These are phyloP conservation scores for Wickerhamiella occidentalis DNA, from an alignment of 805 yeast genomes.

Conservation along the genomic window DNA sequence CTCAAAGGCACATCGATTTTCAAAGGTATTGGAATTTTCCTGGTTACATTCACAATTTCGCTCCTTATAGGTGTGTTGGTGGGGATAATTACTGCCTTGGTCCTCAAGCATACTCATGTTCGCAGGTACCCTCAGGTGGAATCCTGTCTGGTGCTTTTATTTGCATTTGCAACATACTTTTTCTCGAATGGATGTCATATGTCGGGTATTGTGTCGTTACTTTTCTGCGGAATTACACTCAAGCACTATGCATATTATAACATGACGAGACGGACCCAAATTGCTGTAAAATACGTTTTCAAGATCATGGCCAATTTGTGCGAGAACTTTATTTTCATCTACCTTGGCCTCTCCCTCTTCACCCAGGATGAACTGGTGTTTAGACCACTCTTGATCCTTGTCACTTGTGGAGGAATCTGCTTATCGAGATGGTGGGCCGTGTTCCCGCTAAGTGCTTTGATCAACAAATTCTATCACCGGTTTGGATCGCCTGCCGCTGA, in stretches of 20 bases:
- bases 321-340: constrained; percentile 93
- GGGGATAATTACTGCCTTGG: constrained; percentile 79
- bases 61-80: constrained; percentile 77
- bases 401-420: constrained; percentile 82
- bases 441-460: constrained; percentile 76
- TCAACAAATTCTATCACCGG: constrained; percentile 54
- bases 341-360: constrained; percentile 83
- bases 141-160: constrained; percentile 76
- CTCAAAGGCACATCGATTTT: constrained; percentile 36
- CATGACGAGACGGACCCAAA: constrained; percentile 94
- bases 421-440: constrained; percentile 95
- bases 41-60: constrained; percentile 87
- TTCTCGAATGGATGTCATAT: constrained; percentile 98
- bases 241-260: constrained; percentile 95
- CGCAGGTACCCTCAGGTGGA: constrained; percentile 95
- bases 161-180: constrained; percentile 93
- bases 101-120: constrained; percentile 83
- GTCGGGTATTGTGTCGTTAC: constrained; percentile 93
- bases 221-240: constrained; percentile 92
- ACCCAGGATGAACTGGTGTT: constrained; percentile 93
- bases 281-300: constrained; percentile 89
- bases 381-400: constrained; percentile 83
- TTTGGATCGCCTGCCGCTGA: constrained; percentile 32
- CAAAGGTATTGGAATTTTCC: constrained; percentile 85
- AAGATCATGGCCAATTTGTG: constrained; percentile 89